Base-by-base conservation (phyloP, 257 asterid genomes). In the Knoxia roxburghii region DNA sequence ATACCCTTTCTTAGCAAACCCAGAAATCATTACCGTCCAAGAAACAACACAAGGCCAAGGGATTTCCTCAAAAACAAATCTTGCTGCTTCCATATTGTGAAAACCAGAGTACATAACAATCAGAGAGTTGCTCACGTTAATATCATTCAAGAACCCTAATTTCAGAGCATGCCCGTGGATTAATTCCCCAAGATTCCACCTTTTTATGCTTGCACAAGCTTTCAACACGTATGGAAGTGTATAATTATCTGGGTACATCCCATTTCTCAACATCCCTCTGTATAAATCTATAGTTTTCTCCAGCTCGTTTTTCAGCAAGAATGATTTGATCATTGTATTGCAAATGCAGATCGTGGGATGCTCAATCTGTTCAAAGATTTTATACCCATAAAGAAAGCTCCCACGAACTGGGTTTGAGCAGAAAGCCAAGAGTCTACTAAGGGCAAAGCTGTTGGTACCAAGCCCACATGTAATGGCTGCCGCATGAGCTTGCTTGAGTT, bases 361-460 rank as follows among this genome's bases (percentile, higher is more conserved):
- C 26, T 83, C 71, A 65, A 86, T 83, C 1, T 64, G 82, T 64
- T 61, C 8, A 64, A 86, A 84, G 81, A 89, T 71, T 71, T 80
- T 63, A 69, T 46, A 65, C 14, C 79, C 95, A 73, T 89, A 72
- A 35, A 51, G 23, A 67, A 73, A 76, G 78, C 64, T 75, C 46
- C 83, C 84, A 41, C 49, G 84, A 69, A 64, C 55, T 48, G 91
- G 89, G 72, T 81, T 67, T 5, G 91, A 72, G 76, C 91, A 89
- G 79, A 89, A 89, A 43, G 91, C 91, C 66, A 89, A 69, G 71
- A 84, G 72, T 24, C 95, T 78, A 82, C 96, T 89, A n/a, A 84
- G 82, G 18, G 96, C 95, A 74, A 79, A 88, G 76, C 64, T 76
- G 49, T 77, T 88, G 71, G 57, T 54, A 23, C 58, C 83, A 59